Evolutionary conservation across 2,329 filamentous ascomycete species (phyloP).

Genomic region (Amylocarpus encephaloides): DNA sequence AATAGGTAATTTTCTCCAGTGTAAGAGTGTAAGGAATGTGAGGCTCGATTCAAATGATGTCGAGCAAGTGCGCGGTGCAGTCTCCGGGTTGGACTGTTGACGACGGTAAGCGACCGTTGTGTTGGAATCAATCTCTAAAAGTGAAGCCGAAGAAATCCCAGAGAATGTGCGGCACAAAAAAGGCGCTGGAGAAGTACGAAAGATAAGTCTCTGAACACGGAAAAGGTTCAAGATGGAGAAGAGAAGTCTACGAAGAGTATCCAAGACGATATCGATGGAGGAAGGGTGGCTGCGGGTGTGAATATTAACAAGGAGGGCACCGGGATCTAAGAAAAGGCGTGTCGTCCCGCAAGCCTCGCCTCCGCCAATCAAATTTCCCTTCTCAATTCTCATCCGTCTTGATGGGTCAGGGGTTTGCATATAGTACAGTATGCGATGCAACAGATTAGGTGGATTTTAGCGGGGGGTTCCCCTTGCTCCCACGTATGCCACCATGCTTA

Average conservation of each 20-base stretch:
- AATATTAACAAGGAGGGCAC: constrained; percentile 2
- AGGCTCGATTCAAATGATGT: background rate
- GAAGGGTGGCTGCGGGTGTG: background rate
- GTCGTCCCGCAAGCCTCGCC: too few relatives aligned
- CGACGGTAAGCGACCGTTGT: background rate
- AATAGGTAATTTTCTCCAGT: background rate
- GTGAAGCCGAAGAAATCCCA: background rate
- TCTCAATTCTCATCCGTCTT: background rate
- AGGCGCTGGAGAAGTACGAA: background rate
- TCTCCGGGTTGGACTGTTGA: constrained; percentile 1
- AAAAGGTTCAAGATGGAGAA: background rate
- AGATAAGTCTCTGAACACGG: background rate
- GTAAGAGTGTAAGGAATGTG: background rate
- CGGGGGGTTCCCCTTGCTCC: too few relatives aligned
- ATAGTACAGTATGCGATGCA: too few relatives aligned
- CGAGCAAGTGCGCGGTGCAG: background rate
- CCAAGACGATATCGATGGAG: background rate
- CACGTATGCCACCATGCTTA: too few relatives aligned
- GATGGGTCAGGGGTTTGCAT: background rate
- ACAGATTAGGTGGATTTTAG: too few relatives aligned
- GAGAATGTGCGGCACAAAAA: background rate
- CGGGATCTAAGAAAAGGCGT: background rate
- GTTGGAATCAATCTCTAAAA: background rate
- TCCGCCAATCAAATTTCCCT: too few relatives aligned
- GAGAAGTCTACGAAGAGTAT: background rate